A percentile compares a stretch with the other conserved stretches of the same genome.
Conservation (phyloP, 1,139 yeast species). For the Yamadazyma atmosphaerica region DNA sequence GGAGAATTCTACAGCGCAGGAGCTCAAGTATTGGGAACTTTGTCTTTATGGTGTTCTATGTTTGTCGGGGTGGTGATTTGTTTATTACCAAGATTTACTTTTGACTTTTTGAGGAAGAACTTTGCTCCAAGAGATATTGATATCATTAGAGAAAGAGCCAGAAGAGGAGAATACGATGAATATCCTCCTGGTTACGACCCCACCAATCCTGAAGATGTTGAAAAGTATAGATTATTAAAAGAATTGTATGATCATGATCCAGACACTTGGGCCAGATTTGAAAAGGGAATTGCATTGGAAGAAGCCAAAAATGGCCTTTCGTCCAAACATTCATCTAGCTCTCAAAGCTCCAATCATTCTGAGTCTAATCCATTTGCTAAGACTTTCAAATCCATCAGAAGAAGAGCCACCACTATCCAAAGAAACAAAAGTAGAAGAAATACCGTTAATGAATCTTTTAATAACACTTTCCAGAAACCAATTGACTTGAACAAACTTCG, state of each 20-base stretch:
- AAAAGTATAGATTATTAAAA: slow-evolving; percentile 40
- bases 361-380: slow-evolving; percentile 26
- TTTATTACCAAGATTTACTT: slow-evolving; percentile 53
- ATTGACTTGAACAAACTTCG: slow-evolving; percentile 39
- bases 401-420: slow-evolving; percentile 30
- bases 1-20: slow-evolving; percentile 59
- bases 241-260: slow-evolving; percentile 38
- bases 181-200: slow-evolving; percentile 62
- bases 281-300: slow-evolving; percentile 19
- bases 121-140: slow-evolving; percentile 56
- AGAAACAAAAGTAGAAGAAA: slow-evolving; percentile 24
- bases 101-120: slow-evolving; percentile 46
- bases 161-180: slow-evolving; percentile 45
- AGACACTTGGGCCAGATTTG: slow-evolving; percentile 34
- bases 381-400: slow-evolving; percentile 38
- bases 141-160: slow-evolving; percentile 51
- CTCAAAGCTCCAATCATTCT: slow-evolving; percentile 14
- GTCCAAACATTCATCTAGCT: slow-evolving; percentile 1
- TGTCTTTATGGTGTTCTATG: slow-evolving; percentile 52
- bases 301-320: slow-evolving; percentile 8
- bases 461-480: slow-evolving; percentile 34
- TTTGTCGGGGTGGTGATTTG: slow-evolving; percentile 49
- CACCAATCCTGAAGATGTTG: slow-evolving; percentile 50
- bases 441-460: slow-evolving; percentile 23
- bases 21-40: slow-evolving; percentile 52